Evolutionary conservation across 2,329 filamentous ascomycete genomes (phyloP), one percentile per base, ranked within the genome.

Genomic region (Phialemonium atrogriseum): DNA sequence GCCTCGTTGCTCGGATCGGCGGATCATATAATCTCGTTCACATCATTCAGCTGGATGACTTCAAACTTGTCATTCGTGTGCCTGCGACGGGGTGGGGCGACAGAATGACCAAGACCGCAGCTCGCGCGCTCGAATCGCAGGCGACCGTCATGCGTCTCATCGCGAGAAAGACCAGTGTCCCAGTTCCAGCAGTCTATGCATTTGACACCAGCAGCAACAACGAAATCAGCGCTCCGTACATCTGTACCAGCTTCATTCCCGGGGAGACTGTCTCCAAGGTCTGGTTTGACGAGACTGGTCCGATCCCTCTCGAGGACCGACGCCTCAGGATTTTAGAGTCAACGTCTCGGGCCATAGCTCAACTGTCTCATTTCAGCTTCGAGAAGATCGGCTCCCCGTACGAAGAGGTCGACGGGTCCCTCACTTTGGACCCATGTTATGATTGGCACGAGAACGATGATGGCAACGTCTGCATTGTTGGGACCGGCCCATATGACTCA

Each of bases 221-320:
- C 32, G 23, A 29, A 5, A 40, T 43, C 24, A 16, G 24, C 8
- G 39, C 37, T 5, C 43, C 41, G 8, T 45, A 45, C 34, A 24
- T 45, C 11, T 37, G 33, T 26, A 43, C 38, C 37, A 40, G 28
- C 34, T 41, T 42, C 21, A 16, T 45, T 11, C 30, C 34, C 10
- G 37, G 41, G n/a, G 19, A 28, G 24, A 19, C 33, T 2, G 35
- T 40, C 8, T 27, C 35, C 11, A 22, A 30, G 8, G 31, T 27
- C 25, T 43, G 39, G 41, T 38, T 36, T 30, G 28, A 39, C 17
- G 11, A 11, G 20, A 12, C 24, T 7, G 5, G 12, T 14, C 11
- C 22, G 4, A 5, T 15, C 12, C 21, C 36, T 8, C 34, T 27
- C 12, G 43, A 44, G 28, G 29, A 39, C 14, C 24, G 36, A n/a